Evolutionary conservation across 2,329 filamentous ascomycete genomes (phyloP).

Genomic region (Diplodia seriata): DNA sequence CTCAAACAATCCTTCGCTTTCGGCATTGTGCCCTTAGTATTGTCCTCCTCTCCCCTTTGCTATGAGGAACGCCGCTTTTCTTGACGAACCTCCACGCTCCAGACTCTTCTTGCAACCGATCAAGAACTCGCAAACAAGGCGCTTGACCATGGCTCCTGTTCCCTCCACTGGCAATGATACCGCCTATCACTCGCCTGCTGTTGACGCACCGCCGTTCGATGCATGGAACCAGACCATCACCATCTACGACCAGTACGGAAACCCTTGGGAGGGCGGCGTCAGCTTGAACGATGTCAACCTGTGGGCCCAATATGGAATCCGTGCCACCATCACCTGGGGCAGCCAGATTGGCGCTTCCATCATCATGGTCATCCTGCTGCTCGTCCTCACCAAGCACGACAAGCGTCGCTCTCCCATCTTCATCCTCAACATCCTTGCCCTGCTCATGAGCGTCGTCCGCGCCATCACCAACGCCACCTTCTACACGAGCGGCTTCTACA

Average conservation of each 20-base stretch:
- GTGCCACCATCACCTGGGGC: conserved; percentile 68
- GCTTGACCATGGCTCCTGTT: neutral
- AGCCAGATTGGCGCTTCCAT: conserved; percentile 73
- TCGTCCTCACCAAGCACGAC: conserved; percentile 69
- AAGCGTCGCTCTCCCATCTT: conserved; percentile 72
- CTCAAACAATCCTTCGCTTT: conserved; percentile 27
- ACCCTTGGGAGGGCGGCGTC: conserved; percentile 47
- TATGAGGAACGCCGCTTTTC: neutral
- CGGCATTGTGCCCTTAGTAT: conserved; percentile 23
- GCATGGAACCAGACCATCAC: conserved; percentile 60
- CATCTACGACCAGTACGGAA: conserved; percentile 55
- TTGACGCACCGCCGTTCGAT: conserved; percentile 46
- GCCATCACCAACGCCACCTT: conserved; percentile 64
- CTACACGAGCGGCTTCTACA: conserved; percentile 65
- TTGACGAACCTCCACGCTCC: neutral
- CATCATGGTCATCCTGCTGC: conserved; percentile 69
- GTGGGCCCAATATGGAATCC: conserved; percentile 56
- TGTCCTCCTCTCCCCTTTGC: neutral
- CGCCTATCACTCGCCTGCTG: neutral
- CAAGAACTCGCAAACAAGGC: neutral
- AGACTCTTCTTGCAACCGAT: neutral
- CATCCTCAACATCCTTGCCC: conserved; percentile 67
- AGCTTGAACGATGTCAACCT: conserved; percentile 52
- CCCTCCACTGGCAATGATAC: neutral
- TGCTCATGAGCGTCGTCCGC: conserved; percentile 68